These are phyloP conservation scores for Psilocybe cyanescens DNA, from an alignment of 768 basidiomycete genomes.

Conservation along the genomic window DNA sequence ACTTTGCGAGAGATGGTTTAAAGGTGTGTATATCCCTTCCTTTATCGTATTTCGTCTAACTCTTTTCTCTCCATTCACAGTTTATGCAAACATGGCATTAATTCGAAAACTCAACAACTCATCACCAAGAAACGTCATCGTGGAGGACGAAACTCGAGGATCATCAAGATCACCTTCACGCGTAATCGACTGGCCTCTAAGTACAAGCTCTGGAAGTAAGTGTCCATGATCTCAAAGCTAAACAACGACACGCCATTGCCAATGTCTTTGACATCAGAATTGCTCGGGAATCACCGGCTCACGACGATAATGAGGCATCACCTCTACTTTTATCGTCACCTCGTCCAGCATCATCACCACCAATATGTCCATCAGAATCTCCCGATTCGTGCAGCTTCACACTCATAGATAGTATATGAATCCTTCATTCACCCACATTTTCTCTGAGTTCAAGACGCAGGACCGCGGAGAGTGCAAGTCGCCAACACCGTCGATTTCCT, in stretches of 20 bases:
- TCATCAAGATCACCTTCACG: conserved; percentile 19
- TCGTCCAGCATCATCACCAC: conserved; percentile 30
- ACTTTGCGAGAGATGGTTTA: too few relatives aligned
- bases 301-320: conserved; percentile 26
- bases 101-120: conserved; percentile 14
- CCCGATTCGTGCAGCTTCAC: conserved; percentile 36
- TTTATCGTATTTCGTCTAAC: too few relatives aligned
- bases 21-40: too few relatives aligned
- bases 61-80: too few relatives aligned
- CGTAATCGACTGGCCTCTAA: conserved; percentile 3
- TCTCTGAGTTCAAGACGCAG: conserved; percentile 29
- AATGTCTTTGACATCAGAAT: conserved; percentile 36
- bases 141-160: conserved; percentile 32
- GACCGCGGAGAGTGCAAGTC: conserved; percentile 31
- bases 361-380: conserved; percentile 23
- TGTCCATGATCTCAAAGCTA: conserved; percentile 17
- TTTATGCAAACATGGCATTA: too few relatives aligned
- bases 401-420: conserved; percentile 35
- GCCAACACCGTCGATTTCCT: conserved; percentile 41
- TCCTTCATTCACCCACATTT: conserved; percentile 40
- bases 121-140: conserved; percentile 23
- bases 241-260: conserved; percentile 32
- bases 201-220: conserved; percentile 10
- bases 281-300: conserved; percentile 22
- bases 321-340: conserved; percentile 25